Conservation (phyloP, 106 monocot species). For the Iris macrosiphon region DNA sequence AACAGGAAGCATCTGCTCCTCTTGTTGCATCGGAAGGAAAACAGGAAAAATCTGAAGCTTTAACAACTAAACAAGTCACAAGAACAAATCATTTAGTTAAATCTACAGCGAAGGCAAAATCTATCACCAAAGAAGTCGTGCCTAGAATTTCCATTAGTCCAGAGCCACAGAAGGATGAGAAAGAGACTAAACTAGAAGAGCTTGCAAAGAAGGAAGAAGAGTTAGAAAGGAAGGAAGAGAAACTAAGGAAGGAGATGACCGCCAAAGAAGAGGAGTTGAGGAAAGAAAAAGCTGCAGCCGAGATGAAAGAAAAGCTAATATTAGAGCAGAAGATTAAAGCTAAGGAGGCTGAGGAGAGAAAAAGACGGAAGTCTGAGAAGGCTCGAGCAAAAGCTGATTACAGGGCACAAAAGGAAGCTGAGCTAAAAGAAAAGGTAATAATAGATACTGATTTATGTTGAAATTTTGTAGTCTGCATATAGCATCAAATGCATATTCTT, state of each 20-base stretch:
- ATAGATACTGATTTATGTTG: background rate
- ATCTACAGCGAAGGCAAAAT: slow-evolving; percentile 12
- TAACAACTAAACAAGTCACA: slow-evolving; percentile 1
- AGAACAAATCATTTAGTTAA: slow-evolving; percentile 23
- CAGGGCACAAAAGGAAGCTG: slow-evolving; percentile 70
- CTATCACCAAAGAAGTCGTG: slow-evolving; percentile 9
- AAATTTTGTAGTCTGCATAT: background rate
- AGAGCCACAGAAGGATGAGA: slow-evolving; percentile 17
- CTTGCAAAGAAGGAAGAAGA: slow-evolving; percentile 27
- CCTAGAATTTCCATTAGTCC: slow-evolving; percentile 7
- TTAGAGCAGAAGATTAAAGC: slow-evolving; percentile 87
- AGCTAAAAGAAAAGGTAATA: slow-evolving; percentile 64
- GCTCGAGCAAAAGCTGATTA: slow-evolving; percentile 59
- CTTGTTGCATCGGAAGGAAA: slow-evolving; percentile 6
- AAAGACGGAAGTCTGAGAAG: slow-evolving; percentile 60
- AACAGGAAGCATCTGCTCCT: background rate
- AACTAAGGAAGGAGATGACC: slow-evolving; percentile 14
- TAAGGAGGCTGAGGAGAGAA: slow-evolving; percentile 86
- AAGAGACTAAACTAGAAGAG: slow-evolving; percentile 26
- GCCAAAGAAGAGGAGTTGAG: slow-evolving; percentile 49
- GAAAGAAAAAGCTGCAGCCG: slow-evolving; percentile 41
- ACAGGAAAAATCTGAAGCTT: background rate
- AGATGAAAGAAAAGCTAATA: slow-evolving; percentile 52
- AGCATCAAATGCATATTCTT: too few species aligned
- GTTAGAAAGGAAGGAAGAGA: slow-evolving; percentile 38